Percentiles rank a stretch among this genome's conserved stretches.
These are phyloP conservation scores for Penicillium verrucosum DNA, from an alignment of 2,329 filamentous ascomycete species.

Conservation along the genomic window DNA sequence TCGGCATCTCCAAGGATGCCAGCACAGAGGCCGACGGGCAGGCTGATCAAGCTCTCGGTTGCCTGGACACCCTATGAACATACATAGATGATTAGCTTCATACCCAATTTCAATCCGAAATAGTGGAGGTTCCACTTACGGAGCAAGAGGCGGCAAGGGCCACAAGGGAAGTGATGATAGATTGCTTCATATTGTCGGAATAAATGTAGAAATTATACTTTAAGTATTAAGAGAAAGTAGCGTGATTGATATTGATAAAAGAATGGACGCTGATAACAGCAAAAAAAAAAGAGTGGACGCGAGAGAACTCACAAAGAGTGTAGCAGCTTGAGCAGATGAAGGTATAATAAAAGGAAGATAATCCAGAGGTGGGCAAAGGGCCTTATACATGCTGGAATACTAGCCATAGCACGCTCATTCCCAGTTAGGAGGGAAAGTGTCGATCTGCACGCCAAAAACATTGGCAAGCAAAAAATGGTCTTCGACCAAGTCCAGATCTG, in stretches of 20 bases:
- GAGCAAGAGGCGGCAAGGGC: neutral
- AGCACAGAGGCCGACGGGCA: constrained; percentile 27
- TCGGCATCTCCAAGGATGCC: constrained; percentile 27
- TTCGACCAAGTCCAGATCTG: neutral
- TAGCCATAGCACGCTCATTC: neutral
- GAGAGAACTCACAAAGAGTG: neutral
- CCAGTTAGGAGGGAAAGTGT: neutral
- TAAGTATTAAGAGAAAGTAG: neutral
- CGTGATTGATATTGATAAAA: neutral
- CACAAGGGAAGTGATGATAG: neutral
- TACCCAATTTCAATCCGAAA: neutral
- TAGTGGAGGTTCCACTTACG: neutral
- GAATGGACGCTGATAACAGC: neutral
- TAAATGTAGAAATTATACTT: neutral
- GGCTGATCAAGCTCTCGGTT: constrained; percentile 19
- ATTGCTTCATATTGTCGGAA: neutral
- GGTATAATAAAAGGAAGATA: neutral
- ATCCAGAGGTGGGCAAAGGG: neutral
- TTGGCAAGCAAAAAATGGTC: neutral
- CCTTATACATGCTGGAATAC: neutral
- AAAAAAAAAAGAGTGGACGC: neutral
- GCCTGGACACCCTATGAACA: neutral
- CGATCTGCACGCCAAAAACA: neutral
- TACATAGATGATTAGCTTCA: neutral
- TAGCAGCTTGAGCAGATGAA: neutral